Evolutionary conservation across 495 filamentous ascomycete species (phyloP).

Genomic region (Neurospora sp.): DNA sequence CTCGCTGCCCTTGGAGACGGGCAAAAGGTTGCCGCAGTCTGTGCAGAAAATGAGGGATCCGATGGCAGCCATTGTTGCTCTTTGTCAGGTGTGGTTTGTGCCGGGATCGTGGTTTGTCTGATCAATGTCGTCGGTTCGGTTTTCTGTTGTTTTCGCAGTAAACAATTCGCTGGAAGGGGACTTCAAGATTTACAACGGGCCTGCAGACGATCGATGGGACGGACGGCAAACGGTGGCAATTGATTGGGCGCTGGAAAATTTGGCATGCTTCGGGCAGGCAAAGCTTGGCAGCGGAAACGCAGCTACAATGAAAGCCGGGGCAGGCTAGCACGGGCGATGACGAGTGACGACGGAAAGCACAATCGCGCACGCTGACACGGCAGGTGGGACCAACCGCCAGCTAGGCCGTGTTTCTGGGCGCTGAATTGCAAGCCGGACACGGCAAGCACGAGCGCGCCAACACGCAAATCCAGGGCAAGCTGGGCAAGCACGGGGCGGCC

Average conservation of each 20-base stretch:
- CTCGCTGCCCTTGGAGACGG: conserved; percentile 60
- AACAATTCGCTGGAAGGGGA: neutral
- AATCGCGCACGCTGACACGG: neutral
- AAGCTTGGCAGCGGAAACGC: neutral
- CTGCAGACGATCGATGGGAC: neutral
- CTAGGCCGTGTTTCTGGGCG: neutral
- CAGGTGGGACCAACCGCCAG: neutral
- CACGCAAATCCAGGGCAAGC: neutral
- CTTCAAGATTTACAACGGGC: neutral
- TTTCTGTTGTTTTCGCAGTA: neutral
- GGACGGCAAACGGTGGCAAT: neutral
- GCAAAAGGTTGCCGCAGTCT: conserved; percentile 84
- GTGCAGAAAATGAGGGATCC: conserved; percentile 90
- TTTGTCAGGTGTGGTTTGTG: neutral
- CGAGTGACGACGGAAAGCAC: neutral
- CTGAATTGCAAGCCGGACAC: neutral
- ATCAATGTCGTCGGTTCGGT: neutral
- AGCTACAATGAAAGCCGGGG: neutral
- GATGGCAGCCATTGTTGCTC: conserved; percentile 62
- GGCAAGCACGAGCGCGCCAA: neutral
- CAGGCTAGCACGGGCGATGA: neutral
- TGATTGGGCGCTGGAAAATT: neutral
- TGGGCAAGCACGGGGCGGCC: neutral
- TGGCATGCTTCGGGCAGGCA: neutral
- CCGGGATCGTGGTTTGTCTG: neutral